Evolutionary conservation across 2,329 filamentous ascomycete genomes (phyloP).

Genomic region (Trichoderma sp.): DNA sequence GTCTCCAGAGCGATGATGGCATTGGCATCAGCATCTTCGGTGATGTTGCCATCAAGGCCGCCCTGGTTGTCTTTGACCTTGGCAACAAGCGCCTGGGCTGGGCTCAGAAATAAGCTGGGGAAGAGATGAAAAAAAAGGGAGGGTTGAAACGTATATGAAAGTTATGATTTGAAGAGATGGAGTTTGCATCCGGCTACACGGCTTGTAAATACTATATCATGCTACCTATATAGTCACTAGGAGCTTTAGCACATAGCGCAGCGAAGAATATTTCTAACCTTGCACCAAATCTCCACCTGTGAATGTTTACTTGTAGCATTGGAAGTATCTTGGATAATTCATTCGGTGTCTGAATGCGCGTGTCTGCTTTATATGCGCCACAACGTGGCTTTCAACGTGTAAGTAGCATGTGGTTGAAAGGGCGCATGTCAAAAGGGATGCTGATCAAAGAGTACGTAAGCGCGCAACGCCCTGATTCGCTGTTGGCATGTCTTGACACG

Average conservation of each 20-base stretch:
- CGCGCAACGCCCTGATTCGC: not conserved
- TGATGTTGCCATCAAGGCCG: slow-evolving; percentile 61
- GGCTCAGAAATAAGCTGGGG: slow-evolving; percentile 27
- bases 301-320: not conserved
- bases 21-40: slow-evolving; percentile 58
- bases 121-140: not conserved
- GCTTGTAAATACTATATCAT: slow-evolving; percentile 14
- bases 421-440: not conserved
- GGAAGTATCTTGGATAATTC: not conserved
- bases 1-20: slow-evolving; percentile 59
- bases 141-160: not conserved
- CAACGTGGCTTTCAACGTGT: not conserved
- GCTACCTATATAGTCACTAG: slow-evolving; percentile 12
- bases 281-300: not conserved
- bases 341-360: not conserved
- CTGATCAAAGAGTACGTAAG: not conserved
- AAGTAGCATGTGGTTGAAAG: not conserved
- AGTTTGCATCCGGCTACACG: slow-evolving; percentile 1
- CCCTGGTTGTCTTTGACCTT: slow-evolving; percentile 58
- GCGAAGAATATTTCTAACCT: not conserved
- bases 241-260: slow-evolving; percentile 14
- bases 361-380: not conserved
- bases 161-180: slow-evolving; percentile 4
- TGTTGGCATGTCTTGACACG: not conserved
- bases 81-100: slow-evolving; percentile 55